Evolutionary conservation across 495 filamentous ascomycete genomes (phyloP), one percentile per base, ranked within the genome.

Genomic region (Podospora didyma): DNA sequence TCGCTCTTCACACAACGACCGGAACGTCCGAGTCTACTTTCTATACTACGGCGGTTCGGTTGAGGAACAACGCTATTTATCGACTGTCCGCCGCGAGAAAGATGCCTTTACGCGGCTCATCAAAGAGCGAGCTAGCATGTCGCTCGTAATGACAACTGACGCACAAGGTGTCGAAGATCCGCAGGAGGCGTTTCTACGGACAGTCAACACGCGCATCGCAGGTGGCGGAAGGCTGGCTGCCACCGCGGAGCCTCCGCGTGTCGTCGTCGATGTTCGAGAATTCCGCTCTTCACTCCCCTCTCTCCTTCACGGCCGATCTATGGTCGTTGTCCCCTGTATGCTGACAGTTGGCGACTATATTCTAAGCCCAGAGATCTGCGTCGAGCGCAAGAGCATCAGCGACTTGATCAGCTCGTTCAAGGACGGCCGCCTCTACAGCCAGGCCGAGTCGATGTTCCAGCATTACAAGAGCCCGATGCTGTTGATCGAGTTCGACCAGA

Each of bases 271-370:
- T 65, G 88, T 96, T 35, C 90, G 94, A 60, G 94, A 98, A 69
- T 97, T 98, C 66, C 85, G 93, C 63, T 96, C 91, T 39, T 90
- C 89, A 0, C 83, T 98, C 0, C 93, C 94, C 1, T 96, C 92
- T 0, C 81, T 97, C 20, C 78, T 97, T 1, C 93, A 98, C 69
- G 95, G 88, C 17, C 86, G 89, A 46, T 87, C 82, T 61, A 90
- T 94, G 74, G 72, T 89, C 42, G 84, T 97, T 41, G 84, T 97
- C 0, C 95, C 94, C 19, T 96, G 92, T 73, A 93, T 92, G 80
- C 77, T 98, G 49, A 98, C 94, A 11, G 95, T 98, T 0, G 94
- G 93, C 55, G 94, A 98, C 75, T 98, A 98, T 74, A 86, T 97
- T 61, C 81, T 97, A 28, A 90, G 86, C 6, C 94, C 93, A 12